Evolutionary conservation across 2,329 filamentous ascomycete genomes (phyloP).

Genomic region (Shiraia bambusicola): DNA sequence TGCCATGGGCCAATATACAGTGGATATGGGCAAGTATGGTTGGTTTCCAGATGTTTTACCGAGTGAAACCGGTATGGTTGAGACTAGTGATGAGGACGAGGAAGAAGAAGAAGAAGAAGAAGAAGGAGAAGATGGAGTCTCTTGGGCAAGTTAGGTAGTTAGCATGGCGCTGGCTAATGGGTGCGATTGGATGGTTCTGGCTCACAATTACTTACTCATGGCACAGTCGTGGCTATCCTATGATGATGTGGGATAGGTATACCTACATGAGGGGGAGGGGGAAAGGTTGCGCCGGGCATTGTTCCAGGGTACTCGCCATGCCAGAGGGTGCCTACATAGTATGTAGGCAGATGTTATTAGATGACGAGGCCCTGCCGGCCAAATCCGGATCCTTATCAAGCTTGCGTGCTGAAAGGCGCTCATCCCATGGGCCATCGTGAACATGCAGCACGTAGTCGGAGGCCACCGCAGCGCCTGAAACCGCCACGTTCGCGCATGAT

Average conservation of each 20-base stretch:
- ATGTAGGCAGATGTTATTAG: conserved; percentile 18
- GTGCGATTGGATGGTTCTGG: too few relatives aligned
- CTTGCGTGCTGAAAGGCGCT: conserved; percentile 21
- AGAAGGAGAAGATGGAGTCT: too few relatives aligned
- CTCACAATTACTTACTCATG: too few relatives aligned
- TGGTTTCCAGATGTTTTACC: conserved; percentile 56
- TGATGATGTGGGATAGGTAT: conserved; percentile 15
- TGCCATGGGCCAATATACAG: conserved; percentile 50
- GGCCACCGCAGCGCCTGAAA: conserved; percentile 32
- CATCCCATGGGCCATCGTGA: conserved; percentile 9
- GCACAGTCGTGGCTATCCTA: not conserved
- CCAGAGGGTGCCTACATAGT: too few relatives aligned
- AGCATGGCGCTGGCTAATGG: not conserved
- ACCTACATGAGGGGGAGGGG: conserved; percentile 7
- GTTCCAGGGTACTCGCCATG: conserved; percentile 9
- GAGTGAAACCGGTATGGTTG: conserved; percentile 46
- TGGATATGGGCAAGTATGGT: conserved; percentile 51
- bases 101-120: too few relatives aligned
- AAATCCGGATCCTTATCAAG: conserved; percentile 32
- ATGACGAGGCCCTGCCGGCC: conserved; percentile 21
- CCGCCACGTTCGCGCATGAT: conserved; percentile 42
- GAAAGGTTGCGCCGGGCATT: conserved; percentile 7
- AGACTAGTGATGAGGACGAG: conserved; percentile 37
- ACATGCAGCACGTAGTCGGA: conserved; percentile 10
- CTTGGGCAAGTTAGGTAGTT: too few relatives aligned